phyloP scores from a whole-genome alignment of 2,329 filamentous ascomycete genomes.

The Paraconiothyrium brasiliense region DNA sequence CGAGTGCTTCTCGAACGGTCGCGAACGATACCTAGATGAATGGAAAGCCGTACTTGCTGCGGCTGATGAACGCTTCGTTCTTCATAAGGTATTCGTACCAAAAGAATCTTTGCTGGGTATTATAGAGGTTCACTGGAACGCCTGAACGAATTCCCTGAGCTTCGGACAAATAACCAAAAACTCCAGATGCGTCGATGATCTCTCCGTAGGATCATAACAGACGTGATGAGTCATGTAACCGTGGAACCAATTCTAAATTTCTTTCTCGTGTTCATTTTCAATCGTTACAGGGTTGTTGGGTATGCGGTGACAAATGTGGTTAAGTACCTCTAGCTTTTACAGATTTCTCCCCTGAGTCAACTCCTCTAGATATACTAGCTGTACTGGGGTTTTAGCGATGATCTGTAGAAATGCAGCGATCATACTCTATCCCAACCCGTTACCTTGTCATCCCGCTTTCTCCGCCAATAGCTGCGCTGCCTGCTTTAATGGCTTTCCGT shows the following conservation, averaged over 20 bases:
- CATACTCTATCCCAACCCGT: too few relatives aligned
- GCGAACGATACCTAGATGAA: constrained; percentile 25
- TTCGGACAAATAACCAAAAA: not conserved
- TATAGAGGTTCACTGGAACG: constrained; percentile 24
- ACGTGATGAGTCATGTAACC: not conserved
- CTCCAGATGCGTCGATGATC: not conserved
- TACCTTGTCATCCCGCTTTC: too few relatives aligned
- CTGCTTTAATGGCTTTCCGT: too few relatives aligned
- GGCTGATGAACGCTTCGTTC: constrained; percentile 23
- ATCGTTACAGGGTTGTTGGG: not conserved
- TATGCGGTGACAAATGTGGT: constrained; percentile 6
- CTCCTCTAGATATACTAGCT: not conserved
- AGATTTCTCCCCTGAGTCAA: not conserved
- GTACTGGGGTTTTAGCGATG: too few relatives aligned
- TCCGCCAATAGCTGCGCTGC: too few relatives aligned
- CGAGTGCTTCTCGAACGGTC: constrained; percentile 20
- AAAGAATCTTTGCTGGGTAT: constrained; percentile 22
- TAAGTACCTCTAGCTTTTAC: constrained; percentile 3
- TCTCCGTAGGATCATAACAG: constrained; percentile 3
- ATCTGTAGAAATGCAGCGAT: too few relatives aligned
- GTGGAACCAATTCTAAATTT: not conserved
- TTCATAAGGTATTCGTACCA: constrained; percentile 23
- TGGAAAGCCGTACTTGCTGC: constrained; percentile 27
- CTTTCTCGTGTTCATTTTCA: not conserved
- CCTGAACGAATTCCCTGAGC: constrained; percentile 10